phyloP scores from a whole-genome alignment of 257 asterid genomes.

The Ballota nigra region DNA sequence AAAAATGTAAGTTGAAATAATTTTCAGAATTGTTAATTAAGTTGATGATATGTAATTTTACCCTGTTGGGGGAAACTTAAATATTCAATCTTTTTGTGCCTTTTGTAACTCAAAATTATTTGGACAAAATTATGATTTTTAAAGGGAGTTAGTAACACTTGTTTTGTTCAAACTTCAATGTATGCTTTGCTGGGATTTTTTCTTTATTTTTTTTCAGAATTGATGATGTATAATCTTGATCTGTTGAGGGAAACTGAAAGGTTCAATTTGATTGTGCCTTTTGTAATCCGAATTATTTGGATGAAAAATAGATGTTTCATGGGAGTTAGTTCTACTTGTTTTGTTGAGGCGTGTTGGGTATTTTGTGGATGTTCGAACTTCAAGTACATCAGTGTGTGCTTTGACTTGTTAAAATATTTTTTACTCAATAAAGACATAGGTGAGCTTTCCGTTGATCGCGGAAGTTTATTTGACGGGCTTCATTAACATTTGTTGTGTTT shows the following conservation, averaged over 20 bases:
- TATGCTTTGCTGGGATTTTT: neutral
- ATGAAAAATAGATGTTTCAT: neutral
- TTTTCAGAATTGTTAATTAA: neutral
- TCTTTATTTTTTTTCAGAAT: neutral
- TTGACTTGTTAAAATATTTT: conserved; percentile 1
- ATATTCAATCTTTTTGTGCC: neutral
- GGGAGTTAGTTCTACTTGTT: conserved; percentile 5
- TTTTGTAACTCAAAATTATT: neutral
- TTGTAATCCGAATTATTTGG: neutral
- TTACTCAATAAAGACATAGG: neutral
- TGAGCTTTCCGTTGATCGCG: neutral
- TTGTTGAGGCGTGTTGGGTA: conserved; percentile 1
- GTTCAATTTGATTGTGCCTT: neutral
- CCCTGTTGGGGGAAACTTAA: conserved; percentile 10
- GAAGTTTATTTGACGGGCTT: neutral
- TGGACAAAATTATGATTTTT: neutral
- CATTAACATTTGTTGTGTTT: neutral
- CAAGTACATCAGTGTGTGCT: neutral
- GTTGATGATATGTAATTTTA: neutral
- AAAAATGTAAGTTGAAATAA: no score
- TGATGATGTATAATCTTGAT: neutral
- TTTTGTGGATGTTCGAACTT: neutral
- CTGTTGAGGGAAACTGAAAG: conserved; percentile 12
- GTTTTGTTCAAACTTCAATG: neutral
- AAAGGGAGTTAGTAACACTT: neutral